Conservation (phyloP, 768 basidiomycete species). For the Boletus insuetus region DNA sequence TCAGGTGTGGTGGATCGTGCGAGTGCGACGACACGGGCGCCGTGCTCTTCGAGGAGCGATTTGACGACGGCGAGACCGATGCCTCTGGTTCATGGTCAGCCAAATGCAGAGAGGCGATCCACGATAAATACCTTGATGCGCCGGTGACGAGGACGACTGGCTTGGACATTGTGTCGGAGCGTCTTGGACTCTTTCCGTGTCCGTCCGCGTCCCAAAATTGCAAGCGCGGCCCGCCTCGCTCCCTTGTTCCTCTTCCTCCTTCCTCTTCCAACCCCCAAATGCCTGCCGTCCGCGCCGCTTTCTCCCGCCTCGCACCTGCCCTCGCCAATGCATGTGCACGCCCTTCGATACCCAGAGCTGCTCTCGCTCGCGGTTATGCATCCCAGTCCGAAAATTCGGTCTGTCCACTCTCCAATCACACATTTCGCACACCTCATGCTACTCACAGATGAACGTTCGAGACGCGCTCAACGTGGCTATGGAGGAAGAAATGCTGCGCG, state of each 20-base stretch:
- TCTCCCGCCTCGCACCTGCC: constrained; percentile 62
- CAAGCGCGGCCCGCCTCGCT: constrained; percentile 1
- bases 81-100: constrained; percentile 40
- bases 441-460: constrained; percentile 88
- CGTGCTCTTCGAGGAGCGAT: constrained; percentile 60
- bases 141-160: constrained; percentile 81
- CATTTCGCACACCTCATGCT: constrained; percentile 17
- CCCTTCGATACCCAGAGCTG: constrained; percentile 40
- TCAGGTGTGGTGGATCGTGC: constrained; percentile 71
- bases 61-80: constrained; percentile 79
- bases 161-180: constrained; percentile 26
- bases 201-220: constrained; percentile 22
- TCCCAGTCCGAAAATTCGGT: constrained; percentile 52
- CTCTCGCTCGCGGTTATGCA: constrained; percentile 61
- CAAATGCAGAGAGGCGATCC: too few species aligned
- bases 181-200: constrained; percentile 25
- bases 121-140: constrained; percentile 63
- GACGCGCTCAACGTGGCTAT: constrained; percentile 97
- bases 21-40: constrained; percentile 70
- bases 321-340: constrained; percentile 41
- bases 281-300: constrained; percentile 55
- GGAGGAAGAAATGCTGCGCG: constrained; percentile 99
- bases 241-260: not conserved
- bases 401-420: constrained; percentile 28
- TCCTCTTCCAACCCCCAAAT: constrained; percentile 36